A percentile compares a stretch with the other conserved stretches of the same genome.
Evolutionary conservation across 495 filamentous ascomycete species (phyloP).

Genomic region (Aspergillus bertholletiae): DNA sequence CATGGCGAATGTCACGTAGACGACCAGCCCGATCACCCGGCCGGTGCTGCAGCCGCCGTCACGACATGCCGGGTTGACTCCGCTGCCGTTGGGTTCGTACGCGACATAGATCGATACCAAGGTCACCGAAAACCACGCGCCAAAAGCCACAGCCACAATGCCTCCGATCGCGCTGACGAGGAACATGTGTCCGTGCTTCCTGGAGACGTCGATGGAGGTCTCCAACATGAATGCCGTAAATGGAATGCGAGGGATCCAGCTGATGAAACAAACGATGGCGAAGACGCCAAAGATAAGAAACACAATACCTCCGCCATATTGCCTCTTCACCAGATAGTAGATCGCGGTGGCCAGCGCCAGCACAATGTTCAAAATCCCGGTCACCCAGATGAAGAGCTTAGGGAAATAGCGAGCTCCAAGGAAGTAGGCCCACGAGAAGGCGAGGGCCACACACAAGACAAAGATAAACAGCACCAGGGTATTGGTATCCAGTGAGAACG

Average conservation of each 20-base stretch:
- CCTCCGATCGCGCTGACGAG: conserved; percentile 79
- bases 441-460: conserved; percentile 65
- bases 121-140: conserved; percentile 60
- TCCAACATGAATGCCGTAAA: conserved; percentile 89
- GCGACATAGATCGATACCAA: conserved; percentile 70
- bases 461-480: conserved; percentile 83
- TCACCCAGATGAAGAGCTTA: conserved; percentile 88
- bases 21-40: conserved; percentile 78
- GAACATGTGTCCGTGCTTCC: conserved; percentile 80
- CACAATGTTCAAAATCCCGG: conserved; percentile 65
- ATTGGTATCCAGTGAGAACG: conserved; percentile 71
- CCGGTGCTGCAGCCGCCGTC: conserved; percentile 63
- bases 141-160: conserved; percentile 67
- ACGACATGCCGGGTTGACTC: conserved; percentile 60
- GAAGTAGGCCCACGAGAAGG: conserved; percentile 74
- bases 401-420: conserved; percentile 74
- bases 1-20: conserved; percentile 83
- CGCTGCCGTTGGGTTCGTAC: conserved; percentile 57
- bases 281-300: conserved; percentile 80
- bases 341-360: conserved; percentile 67
- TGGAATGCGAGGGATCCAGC: conserved; percentile 83
- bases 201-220: conserved; percentile 81
- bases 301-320: conserved; percentile 80
- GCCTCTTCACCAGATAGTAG: conserved; percentile 61
- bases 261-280: conserved; percentile 73